Conservation (phyloP, 1,284 basidiomycete species). For the Agroathelia rolfsii region DNA sequence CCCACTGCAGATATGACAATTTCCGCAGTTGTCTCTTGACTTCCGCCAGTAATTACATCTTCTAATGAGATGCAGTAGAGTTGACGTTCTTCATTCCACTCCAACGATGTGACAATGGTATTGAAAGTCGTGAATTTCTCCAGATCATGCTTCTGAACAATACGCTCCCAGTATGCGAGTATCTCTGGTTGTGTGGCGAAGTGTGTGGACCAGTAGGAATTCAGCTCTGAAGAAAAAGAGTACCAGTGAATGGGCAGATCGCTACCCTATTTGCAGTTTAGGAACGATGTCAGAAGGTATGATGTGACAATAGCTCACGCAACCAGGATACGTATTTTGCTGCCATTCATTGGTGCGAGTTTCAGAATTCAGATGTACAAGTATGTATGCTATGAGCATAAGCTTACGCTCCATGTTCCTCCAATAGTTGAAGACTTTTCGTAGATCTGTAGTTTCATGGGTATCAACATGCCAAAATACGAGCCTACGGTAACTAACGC, state of each 20-base stretch:
- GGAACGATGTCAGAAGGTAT: constrained; percentile 2
- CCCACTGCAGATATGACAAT: constrained; percentile 35
- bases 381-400: no score
- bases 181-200: constrained; percentile 40
- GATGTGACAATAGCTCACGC: constrained; percentile 3
- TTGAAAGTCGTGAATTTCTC: constrained; percentile 30
- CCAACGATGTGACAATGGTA: constrained; percentile 28
- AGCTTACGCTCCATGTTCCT: constrained; percentile 21
- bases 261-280: constrained; percentile 27
- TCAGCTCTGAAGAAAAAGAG: constrained; percentile 42
- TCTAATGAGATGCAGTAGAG: constrained; percentile 29
- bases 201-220: constrained; percentile 38
- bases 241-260: constrained; percentile 48
- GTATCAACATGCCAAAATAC: background rate
- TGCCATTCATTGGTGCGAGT: constrained; percentile 6
- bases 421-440: constrained; percentile 22
- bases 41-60: constrained; percentile 23
- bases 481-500: constrained; percentile 21
- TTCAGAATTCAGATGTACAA: no score
- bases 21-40: constrained; percentile 25
- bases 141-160: constrained; percentile 35
- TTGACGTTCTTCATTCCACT: constrained; percentile 34
- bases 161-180: constrained; percentile 35
- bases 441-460: constrained; percentile 18
- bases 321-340: constrained; percentile 23